These are phyloP conservation scores for Trametes polyzona DNA, from an alignment of 1,284 basidiomycete genomes.

Conservation along the genomic window DNA sequence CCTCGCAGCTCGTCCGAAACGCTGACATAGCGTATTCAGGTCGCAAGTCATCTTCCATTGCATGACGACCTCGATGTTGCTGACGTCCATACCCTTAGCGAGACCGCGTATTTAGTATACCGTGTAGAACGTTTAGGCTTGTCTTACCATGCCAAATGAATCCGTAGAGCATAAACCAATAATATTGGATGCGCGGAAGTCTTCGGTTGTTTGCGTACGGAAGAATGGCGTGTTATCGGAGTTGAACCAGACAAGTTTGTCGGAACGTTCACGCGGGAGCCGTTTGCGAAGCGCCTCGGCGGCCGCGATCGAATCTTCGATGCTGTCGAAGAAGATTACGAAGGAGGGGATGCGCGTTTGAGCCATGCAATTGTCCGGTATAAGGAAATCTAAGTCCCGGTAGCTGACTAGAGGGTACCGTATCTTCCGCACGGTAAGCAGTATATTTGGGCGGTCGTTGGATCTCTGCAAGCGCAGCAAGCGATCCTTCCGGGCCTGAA, in stretches of 20 bases:
- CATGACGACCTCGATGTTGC: conserved; percentile 36
- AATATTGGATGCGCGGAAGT: conserved; percentile 15
- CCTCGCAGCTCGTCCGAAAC: conserved; percentile 24
- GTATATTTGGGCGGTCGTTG: conserved; percentile 41
- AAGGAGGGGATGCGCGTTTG: conserved; percentile 25
- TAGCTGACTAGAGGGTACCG: conserved; percentile 28
- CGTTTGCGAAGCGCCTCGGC: conserved; percentile 19
- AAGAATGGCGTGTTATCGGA: conserved; percentile 33
- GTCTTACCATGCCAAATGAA: conserved; percentile 38
- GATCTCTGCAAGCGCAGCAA: conserved; percentile 21
- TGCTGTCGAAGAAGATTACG: conserved; percentile 38
- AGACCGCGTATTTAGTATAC: background rate
- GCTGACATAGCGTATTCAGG: conserved; percentile 24
- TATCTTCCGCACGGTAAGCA: conserved; percentile 33
- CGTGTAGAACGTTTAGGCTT: background rate
- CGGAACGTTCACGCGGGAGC: conserved; percentile 20
- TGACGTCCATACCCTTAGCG: conserved; percentile 39
- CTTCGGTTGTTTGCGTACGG: conserved; percentile 21
- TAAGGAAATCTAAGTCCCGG: conserved; percentile 38
- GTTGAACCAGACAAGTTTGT: conserved; percentile 37
- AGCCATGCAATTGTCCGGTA: conserved; percentile 23
- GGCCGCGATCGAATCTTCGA: conserved; percentile 30
- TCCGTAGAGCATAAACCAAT: conserved; percentile 32
- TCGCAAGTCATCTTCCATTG: conserved; percentile 33
- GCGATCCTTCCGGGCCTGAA: conserved; percentile 4